A percentile compares a stretch with the other conserved stretches of the same genome.
phyloP scores from a whole-genome alignment of 2,329 filamentous ascomycete genomes.

The Sordariomycetes sp. region DNA sequence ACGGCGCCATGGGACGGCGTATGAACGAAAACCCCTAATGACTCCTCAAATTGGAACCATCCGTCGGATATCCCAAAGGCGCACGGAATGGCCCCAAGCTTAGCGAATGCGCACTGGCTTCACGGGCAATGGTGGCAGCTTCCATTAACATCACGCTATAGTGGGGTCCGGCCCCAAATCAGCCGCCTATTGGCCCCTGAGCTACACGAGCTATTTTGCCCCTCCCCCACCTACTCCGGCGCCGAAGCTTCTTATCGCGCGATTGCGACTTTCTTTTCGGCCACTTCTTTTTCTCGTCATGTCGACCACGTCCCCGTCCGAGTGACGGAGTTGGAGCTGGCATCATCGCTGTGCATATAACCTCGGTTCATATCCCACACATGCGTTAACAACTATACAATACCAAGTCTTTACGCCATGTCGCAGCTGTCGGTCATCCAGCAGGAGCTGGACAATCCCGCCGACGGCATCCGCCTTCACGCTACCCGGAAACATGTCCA shows the following conservation, averaged over 20 bases:
- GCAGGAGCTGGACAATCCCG: slow-evolving; percentile 2
- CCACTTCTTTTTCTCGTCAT: not conserved
- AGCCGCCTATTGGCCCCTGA: not conserved
- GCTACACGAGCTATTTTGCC: not conserved
- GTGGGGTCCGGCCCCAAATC: not conserved
- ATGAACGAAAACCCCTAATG: slow-evolving; percentile 15
- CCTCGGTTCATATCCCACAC: not conserved
- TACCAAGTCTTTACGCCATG: not conserved
- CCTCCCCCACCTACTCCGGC: not conserved
- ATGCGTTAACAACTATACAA: not conserved
- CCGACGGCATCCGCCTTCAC: slow-evolving; percentile 47
- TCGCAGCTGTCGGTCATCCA: not conserved
- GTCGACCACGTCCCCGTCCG: not conserved
- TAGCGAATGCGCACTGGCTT: too few species aligned
- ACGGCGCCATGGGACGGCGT: slow-evolving; percentile 47
- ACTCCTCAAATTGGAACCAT: not conserved
- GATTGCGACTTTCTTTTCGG: not conserved
- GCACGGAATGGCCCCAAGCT: too few species aligned
- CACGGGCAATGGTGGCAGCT: not conserved
- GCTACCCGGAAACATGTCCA: slow-evolving; percentile 61
- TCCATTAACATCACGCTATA: not conserved
- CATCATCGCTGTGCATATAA: not conserved
- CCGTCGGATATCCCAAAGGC: not conserved
- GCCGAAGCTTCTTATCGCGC: not conserved
- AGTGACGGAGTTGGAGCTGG: not conserved